phyloP scores from a whole-genome alignment of 345 rosid species.

The Brassica carinata region DNA sequence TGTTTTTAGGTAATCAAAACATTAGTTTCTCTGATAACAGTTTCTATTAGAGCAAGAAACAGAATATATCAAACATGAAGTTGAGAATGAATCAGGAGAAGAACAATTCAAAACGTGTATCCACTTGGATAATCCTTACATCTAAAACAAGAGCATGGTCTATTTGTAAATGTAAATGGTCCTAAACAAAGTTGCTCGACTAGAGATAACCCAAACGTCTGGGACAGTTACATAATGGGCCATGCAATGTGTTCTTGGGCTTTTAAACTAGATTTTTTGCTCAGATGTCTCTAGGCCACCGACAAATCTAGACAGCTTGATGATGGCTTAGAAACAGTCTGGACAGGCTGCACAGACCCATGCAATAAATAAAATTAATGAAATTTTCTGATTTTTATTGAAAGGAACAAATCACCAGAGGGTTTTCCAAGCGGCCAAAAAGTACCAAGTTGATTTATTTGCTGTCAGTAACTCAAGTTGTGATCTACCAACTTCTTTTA shows the following conservation, averaged over 20 bases:
- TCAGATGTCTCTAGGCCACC: conserved; percentile 11
- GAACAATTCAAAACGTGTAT: not conserved
- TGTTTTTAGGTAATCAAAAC: conserved; percentile 18
- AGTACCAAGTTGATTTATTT: conserved; percentile 12
- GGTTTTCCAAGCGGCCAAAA: conserved; percentile 24
- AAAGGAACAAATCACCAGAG: not conserved
- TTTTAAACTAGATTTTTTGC: not conserved
- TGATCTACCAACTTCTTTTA: not conserved
- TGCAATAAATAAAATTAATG: not conserved
- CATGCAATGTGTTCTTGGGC: not conserved
- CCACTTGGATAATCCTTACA: too few species aligned
- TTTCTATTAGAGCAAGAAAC: not conserved
- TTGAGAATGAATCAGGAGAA: not conserved
- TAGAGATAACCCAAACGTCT: not conserved
- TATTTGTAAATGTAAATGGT: not conserved
- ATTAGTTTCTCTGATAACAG: not conserved
- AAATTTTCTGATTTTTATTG: not conserved
- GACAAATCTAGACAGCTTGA: conserved; percentile 22
- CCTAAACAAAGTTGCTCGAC: not conserved
- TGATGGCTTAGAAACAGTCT: not conserved
- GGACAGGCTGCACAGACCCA: conserved; percentile 17
- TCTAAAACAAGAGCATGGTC: not conserved
- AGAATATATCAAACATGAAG: not conserved
- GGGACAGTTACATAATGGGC: not conserved
- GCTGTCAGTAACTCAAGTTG: not conserved